Percentiles rank a stretch among this genome's conserved stretches.
Conservation (phyloP, 345 rosid genomes). For the Citrus unshiu region DNA sequence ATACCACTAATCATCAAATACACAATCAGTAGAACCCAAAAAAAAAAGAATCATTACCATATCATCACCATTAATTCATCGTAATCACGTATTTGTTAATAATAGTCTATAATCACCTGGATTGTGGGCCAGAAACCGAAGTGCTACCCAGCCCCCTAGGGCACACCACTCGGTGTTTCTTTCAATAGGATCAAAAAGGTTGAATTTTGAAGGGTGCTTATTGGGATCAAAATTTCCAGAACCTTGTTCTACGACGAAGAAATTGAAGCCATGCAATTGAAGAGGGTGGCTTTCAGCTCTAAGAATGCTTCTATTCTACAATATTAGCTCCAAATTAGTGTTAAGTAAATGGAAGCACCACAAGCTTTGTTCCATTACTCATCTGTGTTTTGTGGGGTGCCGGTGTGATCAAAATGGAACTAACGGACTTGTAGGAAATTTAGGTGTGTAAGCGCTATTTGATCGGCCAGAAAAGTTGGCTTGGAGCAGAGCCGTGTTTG, state of each 20-base stretch:
- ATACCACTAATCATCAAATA: too few relatives aligned
- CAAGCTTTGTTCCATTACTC: slow-evolving; percentile 52
- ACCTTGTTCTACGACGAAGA: slow-evolving; percentile 68
- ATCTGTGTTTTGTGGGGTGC: slow-evolving; percentile 54
- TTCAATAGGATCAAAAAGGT: slow-evolving; percentile 53
- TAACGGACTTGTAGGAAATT: slow-evolving; percentile 42
- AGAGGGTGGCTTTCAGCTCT: slow-evolving; percentile 79
- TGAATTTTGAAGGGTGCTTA: slow-evolving; percentile 55
- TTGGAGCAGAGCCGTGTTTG: slow-evolving; percentile 61
- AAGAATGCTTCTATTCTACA: slow-evolving; percentile 72
- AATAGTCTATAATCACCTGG: too few relatives aligned
- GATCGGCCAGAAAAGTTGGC: slow-evolving; percentile 51
- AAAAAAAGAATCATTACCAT: neutral
- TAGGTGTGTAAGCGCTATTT: slow-evolving; percentile 40
- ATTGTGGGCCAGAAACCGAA: too few relatives aligned
- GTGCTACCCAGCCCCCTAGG: too few relatives aligned
- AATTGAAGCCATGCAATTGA: slow-evolving; percentile 70
- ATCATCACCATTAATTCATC: too few relatives aligned
- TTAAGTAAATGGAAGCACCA: slow-evolving; percentile 48
- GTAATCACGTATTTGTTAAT: too few relatives aligned
- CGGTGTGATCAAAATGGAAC: slow-evolving; percentile 52
- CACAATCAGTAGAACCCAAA: too few relatives aligned
- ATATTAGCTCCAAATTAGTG: slow-evolving; percentile 53
- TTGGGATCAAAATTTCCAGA: slow-evolving; percentile 54
- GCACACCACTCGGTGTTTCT: slow-evolving; percentile 38